A percentile compares a stretch with the other conserved stretches of the same genome.
phyloP scores from a whole-genome alignment of 1,284 basidiomycete species.

The Amylostereum areolatum region DNA sequence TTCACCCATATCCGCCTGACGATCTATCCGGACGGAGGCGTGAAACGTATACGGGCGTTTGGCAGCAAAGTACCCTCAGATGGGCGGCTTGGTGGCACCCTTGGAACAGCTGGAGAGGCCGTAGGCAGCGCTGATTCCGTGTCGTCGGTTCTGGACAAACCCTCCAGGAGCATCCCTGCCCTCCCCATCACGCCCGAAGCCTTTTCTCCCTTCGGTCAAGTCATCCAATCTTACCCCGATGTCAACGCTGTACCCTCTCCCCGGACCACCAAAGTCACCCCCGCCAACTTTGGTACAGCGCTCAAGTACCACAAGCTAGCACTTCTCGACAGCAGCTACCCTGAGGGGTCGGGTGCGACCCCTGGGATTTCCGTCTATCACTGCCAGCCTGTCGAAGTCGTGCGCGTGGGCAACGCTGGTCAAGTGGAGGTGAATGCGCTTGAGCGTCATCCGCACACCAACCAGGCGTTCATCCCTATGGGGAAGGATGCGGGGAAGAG shows the following conservation, averaged over 20 bases:
- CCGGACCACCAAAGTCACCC: conserved; percentile 62
- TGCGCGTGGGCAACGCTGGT: conserved; percentile 28
- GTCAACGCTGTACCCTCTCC: conserved; percentile 50
- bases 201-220: conserved; percentile 79
- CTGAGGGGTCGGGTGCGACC: conserved; percentile 45
- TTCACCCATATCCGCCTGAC: conserved; percentile 87
- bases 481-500: conserved; percentile 47
- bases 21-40: conserved; percentile 92
- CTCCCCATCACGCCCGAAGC: conserved; percentile 78
- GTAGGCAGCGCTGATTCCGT: conserved; percentile 6
- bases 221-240: conserved; percentile 79
- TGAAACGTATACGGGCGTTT: conserved; percentile 85
- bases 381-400: conserved; percentile 52
- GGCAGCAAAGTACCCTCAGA: conserved; percentile 45
- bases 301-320: conserved; percentile 87
- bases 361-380: conserved; percentile 71
- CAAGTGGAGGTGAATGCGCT: conserved; percentile 52
- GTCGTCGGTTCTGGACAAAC: conserved; percentile 1
- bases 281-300: conserved; percentile 85
- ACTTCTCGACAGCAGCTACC: conserved; percentile 60
- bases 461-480: conserved; percentile 89
- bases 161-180: conserved; percentile 42
- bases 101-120: neutral
- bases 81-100: conserved; percentile 3
- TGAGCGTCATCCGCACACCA: conserved; percentile 76